A percentile compares a stretch with the other conserved stretches of the same genome.
phyloP scores from a whole-genome alignment of 768 basidiomycete genomes.

The Agrocybe praecox region DNA sequence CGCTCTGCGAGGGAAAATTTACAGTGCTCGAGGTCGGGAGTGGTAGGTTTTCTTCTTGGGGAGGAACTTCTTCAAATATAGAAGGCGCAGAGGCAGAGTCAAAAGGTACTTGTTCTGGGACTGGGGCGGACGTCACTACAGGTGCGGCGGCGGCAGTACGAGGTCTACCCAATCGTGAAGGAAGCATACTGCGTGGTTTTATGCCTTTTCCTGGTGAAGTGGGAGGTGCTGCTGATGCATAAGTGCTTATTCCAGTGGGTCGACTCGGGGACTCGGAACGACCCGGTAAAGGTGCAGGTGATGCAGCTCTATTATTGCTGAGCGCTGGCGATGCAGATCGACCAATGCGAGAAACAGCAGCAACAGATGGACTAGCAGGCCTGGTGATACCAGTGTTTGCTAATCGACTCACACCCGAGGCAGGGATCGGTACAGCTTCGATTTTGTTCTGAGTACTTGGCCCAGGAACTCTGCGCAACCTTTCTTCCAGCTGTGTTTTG shows the following conservation, averaged over 20 bases:
- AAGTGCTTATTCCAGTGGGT: constrained; percentile 22
- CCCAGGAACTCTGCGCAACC: constrained; percentile 79
- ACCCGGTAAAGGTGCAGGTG: constrained; percentile 38
- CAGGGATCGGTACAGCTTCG: constrained; percentile 40
- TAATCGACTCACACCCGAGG: constrained; percentile 50
- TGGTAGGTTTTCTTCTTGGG: constrained; percentile 2
- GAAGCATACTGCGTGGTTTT: constrained; percentile 69
- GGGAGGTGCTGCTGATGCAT: constrained; percentile 29
- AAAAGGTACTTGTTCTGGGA: constrained; percentile 26
- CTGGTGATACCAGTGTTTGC: constrained; percentile 32
- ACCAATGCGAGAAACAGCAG: constrained; percentile 32
- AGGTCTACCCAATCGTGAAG: constrained; percentile 74
- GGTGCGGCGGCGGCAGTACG: constrained; percentile 50
- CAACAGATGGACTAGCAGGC: constrained; percentile 32
- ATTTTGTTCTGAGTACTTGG: constrained; percentile 53
- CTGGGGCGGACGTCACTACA: constrained; percentile 10
- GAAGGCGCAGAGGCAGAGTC: background rate
- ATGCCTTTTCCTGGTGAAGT: constrained; percentile 44
- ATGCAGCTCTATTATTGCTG: constrained; percentile 34
- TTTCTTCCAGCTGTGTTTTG: constrained; percentile 90
- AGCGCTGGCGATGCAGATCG: constrained; percentile 54
- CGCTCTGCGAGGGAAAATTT: constrained; percentile 14
- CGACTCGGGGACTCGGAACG: constrained; percentile 49
- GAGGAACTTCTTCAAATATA: constrained; percentile 7
- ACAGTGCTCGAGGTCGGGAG: constrained; percentile 3